Evolutionary conservation across 306 rosid genomes (phyloP).

Genomic region (Chamaecrista fasciculata): DNA sequence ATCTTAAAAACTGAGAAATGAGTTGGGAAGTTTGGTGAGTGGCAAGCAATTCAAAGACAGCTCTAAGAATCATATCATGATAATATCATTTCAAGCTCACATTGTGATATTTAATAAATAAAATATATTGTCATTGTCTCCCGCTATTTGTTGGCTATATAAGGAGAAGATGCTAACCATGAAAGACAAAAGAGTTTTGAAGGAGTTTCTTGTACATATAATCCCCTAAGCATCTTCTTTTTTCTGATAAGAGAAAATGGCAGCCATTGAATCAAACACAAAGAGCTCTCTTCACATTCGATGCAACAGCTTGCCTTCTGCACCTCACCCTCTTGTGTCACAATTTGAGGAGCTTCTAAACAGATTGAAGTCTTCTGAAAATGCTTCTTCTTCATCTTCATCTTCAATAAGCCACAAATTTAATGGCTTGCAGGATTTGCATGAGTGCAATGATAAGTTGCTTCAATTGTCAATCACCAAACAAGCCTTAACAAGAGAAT

Average conservation of each 20-base stretch:
- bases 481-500: slow-evolving; percentile 23
- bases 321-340: slow-evolving; percentile 34
- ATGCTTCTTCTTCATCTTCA: slow-evolving; percentile 17
- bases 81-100: slow-evolving; percentile 7
- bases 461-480: slow-evolving; percentile 24
- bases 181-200: slow-evolving; percentile 5
- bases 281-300: slow-evolving; percentile 34
- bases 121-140: slow-evolving; percentile 27
- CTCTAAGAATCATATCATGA: slow-evolving; percentile 4
- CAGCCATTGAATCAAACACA: slow-evolving; percentile 20
- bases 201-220: background rate
- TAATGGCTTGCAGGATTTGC: slow-evolving; percentile 24
- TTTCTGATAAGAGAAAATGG: slow-evolving; percentile 29
- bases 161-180: slow-evolving; percentile 25
- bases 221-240: background rate
- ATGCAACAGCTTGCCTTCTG: slow-evolving; percentile 39
- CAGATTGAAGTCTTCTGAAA: slow-evolving; percentile 31
- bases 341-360: slow-evolving; percentile 30
- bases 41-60: background rate
- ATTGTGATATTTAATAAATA: slow-evolving; percentile 13
- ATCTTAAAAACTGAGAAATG: background rate
- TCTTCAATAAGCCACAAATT: slow-evolving; percentile 17
- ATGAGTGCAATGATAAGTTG: slow-evolving; percentile 30
- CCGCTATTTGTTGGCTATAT: slow-evolving; percentile 30
- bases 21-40: slow-evolving; percentile 2